Conservation (phyloP, 768 basidiomycete species). For the Tulasnella sp. region DNA sequence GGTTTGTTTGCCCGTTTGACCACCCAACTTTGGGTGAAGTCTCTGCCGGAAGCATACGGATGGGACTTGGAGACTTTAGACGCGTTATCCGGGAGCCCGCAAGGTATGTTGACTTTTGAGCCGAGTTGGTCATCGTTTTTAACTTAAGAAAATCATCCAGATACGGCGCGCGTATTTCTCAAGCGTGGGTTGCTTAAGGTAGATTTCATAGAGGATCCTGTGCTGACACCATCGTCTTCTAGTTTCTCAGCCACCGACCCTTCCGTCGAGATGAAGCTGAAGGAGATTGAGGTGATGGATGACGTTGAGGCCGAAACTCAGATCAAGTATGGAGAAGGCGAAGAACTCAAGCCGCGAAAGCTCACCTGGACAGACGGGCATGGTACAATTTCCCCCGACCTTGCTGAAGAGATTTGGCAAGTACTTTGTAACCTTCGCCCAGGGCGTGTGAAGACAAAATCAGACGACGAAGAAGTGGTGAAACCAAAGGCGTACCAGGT, state of each 20-base stretch:
- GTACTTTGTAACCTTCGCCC: conserved; percentile 18
- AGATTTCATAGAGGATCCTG: not conserved
- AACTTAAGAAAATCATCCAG: not conserved
- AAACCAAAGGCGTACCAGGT: conserved; percentile 27
- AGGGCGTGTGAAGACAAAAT: not conserved
- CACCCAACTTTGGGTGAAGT: conserved; percentile 31
- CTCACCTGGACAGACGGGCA: conserved; percentile 61
- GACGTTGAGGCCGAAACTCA: conserved; percentile 36
- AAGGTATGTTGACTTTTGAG: conserved; percentile 30
- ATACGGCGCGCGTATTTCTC: conserved; percentile 70
- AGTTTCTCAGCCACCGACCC: conserved; percentile 61
- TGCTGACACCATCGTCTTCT: not conserved
- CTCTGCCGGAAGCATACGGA: conserved; percentile 47
- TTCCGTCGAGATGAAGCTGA: conserved; percentile 42
- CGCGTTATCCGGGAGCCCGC: conserved; percentile 46
- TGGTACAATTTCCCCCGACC: conserved; percentile 56
- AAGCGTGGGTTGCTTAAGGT: conserved; percentile 35
- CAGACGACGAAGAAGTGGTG: conserved; percentile 33
- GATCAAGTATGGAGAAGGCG: not conserved
- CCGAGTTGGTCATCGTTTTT: not conserved
- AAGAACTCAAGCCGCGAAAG: not conserved
- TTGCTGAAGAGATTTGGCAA: conserved; percentile 50
- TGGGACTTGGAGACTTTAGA: conserved; percentile 53
- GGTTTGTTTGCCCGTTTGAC: conserved; percentile 11
- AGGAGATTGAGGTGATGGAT: conserved; percentile 51